Percentiles rank a stretch among this genome's conserved stretches.
Conservation (phyloP, 371 early-diverging fungal species). For the Apophysomyces elegans region DNA sequence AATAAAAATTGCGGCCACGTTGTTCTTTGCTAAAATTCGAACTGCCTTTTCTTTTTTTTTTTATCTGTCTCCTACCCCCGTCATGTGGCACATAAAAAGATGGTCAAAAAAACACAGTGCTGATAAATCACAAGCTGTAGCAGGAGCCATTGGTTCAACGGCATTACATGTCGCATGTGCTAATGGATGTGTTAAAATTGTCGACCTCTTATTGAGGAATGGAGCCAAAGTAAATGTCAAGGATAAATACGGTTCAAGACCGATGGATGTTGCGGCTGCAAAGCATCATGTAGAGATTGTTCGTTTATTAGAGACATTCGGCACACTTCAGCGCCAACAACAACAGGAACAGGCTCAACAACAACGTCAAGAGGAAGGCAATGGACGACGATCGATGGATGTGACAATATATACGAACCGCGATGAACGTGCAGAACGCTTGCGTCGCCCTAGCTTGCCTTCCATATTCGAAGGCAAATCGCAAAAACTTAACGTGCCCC, state of each 20-base stretch:
- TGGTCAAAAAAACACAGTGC: constrained; percentile 39
- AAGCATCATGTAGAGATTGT: constrained; percentile 61
- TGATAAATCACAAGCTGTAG: constrained; percentile 39
- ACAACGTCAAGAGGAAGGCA: constrained; percentile 5
- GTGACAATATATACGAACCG: constrained; percentile 19
- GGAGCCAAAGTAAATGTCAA: constrained; percentile 61
- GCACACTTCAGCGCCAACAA: constrained; percentile 14
- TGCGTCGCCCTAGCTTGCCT: constrained; percentile 39
- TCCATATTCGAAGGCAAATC: constrained; percentile 36
- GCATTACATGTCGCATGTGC: constrained; percentile 80
- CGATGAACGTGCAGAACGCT: constrained; percentile 26
- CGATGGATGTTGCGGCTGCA: constrained; percentile 62
- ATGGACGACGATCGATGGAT: constrained; percentile 21
- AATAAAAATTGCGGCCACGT: not conserved
- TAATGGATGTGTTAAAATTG: constrained; percentile 63
- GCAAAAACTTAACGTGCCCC: constrained; percentile 24
- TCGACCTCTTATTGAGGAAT: constrained; percentile 63
- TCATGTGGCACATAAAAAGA: constrained; percentile 19
- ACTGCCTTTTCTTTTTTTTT: constrained; percentile 5
- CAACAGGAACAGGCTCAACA: constrained; percentile 5
- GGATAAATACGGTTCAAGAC: constrained; percentile 71
- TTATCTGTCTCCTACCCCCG: constrained; percentile 15
- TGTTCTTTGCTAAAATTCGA: constrained; percentile 11
- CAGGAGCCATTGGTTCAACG: constrained; percentile 68
- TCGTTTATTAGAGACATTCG: constrained; percentile 32